These are phyloP conservation scores for Kokia cookei DNA, from an alignment of 441 rosid species.

Conservation along the genomic window DNA sequence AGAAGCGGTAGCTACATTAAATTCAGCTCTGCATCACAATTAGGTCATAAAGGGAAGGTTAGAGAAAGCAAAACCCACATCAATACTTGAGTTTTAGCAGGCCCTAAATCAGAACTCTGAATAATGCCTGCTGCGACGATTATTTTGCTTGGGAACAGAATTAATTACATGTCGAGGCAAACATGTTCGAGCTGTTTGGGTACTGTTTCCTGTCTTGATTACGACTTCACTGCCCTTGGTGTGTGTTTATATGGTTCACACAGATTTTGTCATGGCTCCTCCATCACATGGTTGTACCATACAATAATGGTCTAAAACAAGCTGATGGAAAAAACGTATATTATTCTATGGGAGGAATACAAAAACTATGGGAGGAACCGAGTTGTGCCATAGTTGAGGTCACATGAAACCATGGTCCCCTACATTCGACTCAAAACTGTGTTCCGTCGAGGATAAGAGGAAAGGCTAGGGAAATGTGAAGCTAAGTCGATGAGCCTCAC, in stretches of 20 bases:
- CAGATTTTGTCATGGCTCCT: neutral
- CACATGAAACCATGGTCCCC: conserved; percentile 21
- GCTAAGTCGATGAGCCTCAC: neutral
- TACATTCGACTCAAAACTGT: neutral
- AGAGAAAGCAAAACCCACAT: conserved; percentile 5
- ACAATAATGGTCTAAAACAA: neutral
- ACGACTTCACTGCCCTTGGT: neutral
- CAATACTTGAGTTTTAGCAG: neutral
- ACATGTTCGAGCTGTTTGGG: neutral
- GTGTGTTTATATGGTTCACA: neutral
- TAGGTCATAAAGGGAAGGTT: neutral
- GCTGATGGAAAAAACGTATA: no score
- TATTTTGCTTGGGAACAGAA: neutral
- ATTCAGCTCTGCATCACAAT: conserved; percentile 7
- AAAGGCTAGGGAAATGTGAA: conserved; percentile 3
- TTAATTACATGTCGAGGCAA: neutral
- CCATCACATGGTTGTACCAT: neutral
- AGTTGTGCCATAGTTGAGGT: no score
- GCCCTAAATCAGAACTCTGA: neutral
- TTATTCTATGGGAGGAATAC: no score
- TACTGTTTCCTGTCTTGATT: neutral
- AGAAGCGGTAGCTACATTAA: neutral
- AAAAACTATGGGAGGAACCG: neutral
- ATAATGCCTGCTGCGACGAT: neutral
- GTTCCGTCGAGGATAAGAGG: neutral